Percentiles rank a stretch among this genome's conserved stretches.
These are phyloP conservation scores for Pigoraptor vietnamica DNA, from an alignment of 78 protist species.

Conservation along the genomic window DNA sequence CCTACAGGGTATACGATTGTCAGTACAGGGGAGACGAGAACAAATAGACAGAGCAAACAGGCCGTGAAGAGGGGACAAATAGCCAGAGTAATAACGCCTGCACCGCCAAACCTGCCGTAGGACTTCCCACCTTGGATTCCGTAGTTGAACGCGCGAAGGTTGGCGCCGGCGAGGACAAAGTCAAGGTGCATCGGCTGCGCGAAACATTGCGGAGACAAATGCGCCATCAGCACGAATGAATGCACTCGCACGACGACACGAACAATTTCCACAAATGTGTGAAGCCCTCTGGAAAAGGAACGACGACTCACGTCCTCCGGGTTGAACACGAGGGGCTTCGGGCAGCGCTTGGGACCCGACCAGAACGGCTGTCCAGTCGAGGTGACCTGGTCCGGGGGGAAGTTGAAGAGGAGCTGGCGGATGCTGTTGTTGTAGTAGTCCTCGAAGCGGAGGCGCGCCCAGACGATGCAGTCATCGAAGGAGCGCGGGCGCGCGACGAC, in stretches of 20 bases:
- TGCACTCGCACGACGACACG: not conserved
- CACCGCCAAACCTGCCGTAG: not conserved
- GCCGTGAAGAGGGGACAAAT: not conserved
- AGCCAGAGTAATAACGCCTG: not conserved
- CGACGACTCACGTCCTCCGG: constrained; percentile 1
- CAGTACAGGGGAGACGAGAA: not conserved
- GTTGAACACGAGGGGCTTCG: constrained; percentile 71
- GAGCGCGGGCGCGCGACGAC: constrained; percentile 45
- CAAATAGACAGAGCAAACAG: not conserved
- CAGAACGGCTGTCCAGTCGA: constrained; percentile 66
- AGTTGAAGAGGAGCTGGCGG: constrained; percentile 83
- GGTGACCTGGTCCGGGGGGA: constrained; percentile 89
- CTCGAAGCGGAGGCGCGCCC: constrained; percentile 94
- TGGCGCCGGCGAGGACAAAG: constrained; percentile 85
- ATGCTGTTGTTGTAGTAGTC: constrained; percentile 72
- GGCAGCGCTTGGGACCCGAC: constrained; percentile 86
- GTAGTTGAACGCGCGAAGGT: constrained; percentile 83
- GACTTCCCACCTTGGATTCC: constrained; percentile 46
- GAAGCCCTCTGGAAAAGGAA: not conserved
- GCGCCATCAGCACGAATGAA: not conserved
- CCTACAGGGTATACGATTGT: not conserved
- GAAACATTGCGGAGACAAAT: not conserved
- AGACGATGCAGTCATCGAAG: constrained; percentile 86
- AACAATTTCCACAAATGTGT: not conserved
- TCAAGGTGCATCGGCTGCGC: constrained; percentile 54